A percentile compares a stretch with the other conserved stretches of the same genome.
These are phyloP conservation scores for Taiozyma sp. DNA, from an alignment of 1,139 yeast species.

Conservation along the genomic window DNA sequence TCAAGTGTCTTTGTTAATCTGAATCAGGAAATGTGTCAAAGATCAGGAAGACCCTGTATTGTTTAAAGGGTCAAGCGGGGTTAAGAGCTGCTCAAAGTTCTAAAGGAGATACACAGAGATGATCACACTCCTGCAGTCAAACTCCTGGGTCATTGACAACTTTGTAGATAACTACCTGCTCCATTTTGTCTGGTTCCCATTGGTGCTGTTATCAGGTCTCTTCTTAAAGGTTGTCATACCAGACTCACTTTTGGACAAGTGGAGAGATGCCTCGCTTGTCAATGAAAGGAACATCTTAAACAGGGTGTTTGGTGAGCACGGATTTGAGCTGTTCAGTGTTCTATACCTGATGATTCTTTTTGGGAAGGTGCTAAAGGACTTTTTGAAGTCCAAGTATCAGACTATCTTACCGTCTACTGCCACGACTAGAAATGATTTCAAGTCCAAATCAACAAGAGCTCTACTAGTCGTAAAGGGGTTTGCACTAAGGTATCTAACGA, in stretches of 20 bases:
- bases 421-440: neutral
- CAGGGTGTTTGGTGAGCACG: constrained; percentile 30
- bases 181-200: neutral
- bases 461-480: neutral
- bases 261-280: constrained; percentile 1
- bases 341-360: constrained; percentile 16
- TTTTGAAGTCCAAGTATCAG: constrained; percentile 3
- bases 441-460: neutral
- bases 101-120: neutral
- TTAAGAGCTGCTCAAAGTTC: neutral
- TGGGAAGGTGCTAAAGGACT: constrained; percentile 11
- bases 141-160: neutral
- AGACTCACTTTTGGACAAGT: neutral
- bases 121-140: neutral
- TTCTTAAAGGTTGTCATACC: neutral
- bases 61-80: neutral
- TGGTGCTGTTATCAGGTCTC: neutral
- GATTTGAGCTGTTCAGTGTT: constrained; percentile 26
- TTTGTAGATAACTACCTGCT: neutral
- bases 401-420: constrained; percentile 6
- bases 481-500: neutral
- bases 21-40: neutral
- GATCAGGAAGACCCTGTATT: neutral
- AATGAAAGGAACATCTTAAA: constrained; percentile 21
- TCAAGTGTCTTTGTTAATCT: neutral